Percentiles rank a stretch among this genome's conserved stretches.
phyloP scores from a whole-genome alignment of 441 rosid genomes.

The Syzygium malaccense region DNA sequence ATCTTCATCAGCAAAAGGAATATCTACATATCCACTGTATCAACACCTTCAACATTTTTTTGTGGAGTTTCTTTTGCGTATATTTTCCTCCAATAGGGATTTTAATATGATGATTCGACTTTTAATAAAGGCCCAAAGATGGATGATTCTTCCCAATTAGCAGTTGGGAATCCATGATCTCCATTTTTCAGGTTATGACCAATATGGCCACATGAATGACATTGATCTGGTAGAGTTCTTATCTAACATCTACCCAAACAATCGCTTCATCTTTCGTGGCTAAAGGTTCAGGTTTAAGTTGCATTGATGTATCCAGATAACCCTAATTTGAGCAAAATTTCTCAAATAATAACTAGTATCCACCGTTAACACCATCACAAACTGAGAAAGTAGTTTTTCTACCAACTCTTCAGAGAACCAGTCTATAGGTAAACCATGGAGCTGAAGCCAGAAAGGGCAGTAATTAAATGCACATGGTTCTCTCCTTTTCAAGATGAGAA shows the following conservation, averaged over 20 bases:
- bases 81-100: no score
- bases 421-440: not conserved
- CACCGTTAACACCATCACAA: not conserved
- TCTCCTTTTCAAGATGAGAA: not conserved
- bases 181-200: not conserved
- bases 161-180: not conserved
- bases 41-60: no score
- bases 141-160: no score
- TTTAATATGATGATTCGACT: no score
- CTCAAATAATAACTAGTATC: not conserved
- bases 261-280: not conserved
- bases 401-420: not conserved
- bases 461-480: not conserved
- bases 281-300: no score
- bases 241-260: not conserved
- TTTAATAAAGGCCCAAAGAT: no score
- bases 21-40: no score
- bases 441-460: not conserved
- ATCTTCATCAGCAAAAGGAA: no score
- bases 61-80: no score
- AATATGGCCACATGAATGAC: not conserved
- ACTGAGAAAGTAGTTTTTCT: not conserved
- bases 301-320: not conserved
- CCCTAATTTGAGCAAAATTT: not conserved
- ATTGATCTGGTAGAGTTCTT: not conserved